Evolutionary conservation across 805 yeast species (phyloP).

Genomic region (Pichia cephalocereana): DNA sequence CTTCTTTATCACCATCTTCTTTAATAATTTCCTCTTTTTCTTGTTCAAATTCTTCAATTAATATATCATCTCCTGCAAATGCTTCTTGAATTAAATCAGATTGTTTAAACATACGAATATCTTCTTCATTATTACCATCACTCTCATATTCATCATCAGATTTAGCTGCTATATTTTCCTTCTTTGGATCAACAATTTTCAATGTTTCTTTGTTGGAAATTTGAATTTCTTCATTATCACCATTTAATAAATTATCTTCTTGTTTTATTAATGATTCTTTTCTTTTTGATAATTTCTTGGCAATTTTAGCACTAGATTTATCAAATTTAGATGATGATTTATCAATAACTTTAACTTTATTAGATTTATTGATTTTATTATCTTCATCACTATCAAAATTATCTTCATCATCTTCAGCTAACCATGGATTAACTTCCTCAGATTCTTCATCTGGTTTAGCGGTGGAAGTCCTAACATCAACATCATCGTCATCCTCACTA

Average conservation of each 20-base stretch:
- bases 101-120: conserved; percentile 57
- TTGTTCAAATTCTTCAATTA: conserved; percentile 55
- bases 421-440: conserved; percentile 43
- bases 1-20: conserved; percentile 76
- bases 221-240: conserved; percentile 30
- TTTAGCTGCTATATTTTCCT: conserved; percentile 4
- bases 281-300: conserved; percentile 21
- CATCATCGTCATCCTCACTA: not conserved
- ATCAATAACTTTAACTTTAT: conserved; percentile 39
- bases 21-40: conserved; percentile 61
- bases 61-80: conserved; percentile 95
- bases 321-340: conserved; percentile 39
- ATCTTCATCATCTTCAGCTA: conserved; percentile 23
- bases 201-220: conserved; percentile 49
- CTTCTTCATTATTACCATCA: conserved; percentile 36
- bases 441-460: conserved; percentile 1
- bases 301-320: conserved; percentile 39
- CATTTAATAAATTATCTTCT: conserved; percentile 11
- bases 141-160: conserved; percentile 30
- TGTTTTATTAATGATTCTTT: conserved; percentile 25
- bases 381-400: conserved; percentile 10
- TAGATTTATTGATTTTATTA: conserved; percentile 27
- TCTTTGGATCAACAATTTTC: conserved; percentile 37
- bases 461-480: too few species aligned
- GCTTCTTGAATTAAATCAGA: conserved; percentile 81